phyloP scores from a whole-genome alignment of 495 filamentous ascomycete species.

The Viridothelium virens region DNA sequence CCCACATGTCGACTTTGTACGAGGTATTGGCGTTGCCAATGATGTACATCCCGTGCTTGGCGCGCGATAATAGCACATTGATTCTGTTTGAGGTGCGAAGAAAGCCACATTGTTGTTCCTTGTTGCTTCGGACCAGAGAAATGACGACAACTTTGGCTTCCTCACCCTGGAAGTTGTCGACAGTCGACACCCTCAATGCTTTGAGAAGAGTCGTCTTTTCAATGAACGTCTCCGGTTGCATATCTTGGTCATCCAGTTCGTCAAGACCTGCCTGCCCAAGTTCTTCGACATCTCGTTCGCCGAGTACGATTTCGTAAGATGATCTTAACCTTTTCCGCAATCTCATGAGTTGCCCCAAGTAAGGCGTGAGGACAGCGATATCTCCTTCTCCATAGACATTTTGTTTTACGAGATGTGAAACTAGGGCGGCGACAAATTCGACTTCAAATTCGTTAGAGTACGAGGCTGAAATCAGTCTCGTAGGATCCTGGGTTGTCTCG shows the following conservation, averaged over 20 bases:
- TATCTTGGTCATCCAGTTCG: slow-evolving; percentile 19
- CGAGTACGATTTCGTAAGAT: slow-evolving; percentile 54
- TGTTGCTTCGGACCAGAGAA: slow-evolving; percentile 67
- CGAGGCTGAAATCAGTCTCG: slow-evolving; percentile 40
- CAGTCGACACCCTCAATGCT: slow-evolving; percentile 57
- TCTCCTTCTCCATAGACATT: slow-evolving; percentile 54
- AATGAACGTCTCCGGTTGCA: slow-evolving; percentile 12
- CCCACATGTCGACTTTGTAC: slow-evolving; percentile 58
- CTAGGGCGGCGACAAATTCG: slow-evolving; percentile 54
- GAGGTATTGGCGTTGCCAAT: slow-evolving; percentile 64
- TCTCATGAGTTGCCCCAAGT: slow-evolving; percentile 59
- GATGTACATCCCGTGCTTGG: slow-evolving; percentile 74
- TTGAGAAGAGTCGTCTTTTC: slow-evolving; percentile 44
- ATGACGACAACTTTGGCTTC: slow-evolving; percentile 72
- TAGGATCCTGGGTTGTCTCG: slow-evolving; percentile 42
- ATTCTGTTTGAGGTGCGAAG: slow-evolving; percentile 65
- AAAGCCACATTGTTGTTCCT: slow-evolving; percentile 55
- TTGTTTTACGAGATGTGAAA: slow-evolving; percentile 62
- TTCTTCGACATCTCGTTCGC: slow-evolving; percentile 57
- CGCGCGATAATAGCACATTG: slow-evolving; percentile 64
- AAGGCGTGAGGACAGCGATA: slow-evolving; percentile 73
- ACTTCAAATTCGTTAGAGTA: slow-evolving; percentile 61
- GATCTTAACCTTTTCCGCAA: slow-evolving; percentile 44
- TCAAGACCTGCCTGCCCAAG: slow-evolving; percentile 44
- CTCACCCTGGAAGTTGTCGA: slow-evolving; percentile 75